These are phyloP conservation scores for Russula dissimulans DNA, from an alignment of 768 basidiomycete genomes.

Conservation along the genomic window DNA sequence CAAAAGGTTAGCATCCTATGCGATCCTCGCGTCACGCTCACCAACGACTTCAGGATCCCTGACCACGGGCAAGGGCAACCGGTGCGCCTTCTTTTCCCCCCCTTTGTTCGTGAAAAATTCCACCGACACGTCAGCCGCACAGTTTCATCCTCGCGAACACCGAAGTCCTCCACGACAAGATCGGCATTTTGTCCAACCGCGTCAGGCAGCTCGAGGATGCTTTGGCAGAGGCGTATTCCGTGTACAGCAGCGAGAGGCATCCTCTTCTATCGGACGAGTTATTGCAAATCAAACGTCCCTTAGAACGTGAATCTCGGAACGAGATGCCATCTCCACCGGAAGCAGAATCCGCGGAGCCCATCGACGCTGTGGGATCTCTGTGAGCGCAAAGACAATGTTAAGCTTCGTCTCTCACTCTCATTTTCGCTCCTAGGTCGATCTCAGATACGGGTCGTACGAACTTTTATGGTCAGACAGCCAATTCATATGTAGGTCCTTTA, in stretches of 20 bases:
- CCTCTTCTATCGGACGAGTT: conserved; percentile 54
- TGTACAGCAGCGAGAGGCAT: conserved; percentile 41
- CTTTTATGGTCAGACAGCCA: conserved; percentile 59
- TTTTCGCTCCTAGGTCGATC: conserved; percentile 39
- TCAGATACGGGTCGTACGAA: conserved; percentile 52
- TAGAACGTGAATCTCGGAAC: conserved; percentile 49
- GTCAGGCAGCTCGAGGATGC: conserved; percentile 65
- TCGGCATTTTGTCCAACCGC: conserved; percentile 47
- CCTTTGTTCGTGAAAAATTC: background rate
- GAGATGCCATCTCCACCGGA: conserved; percentile 26
- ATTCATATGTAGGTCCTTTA: conserved; percentile 49
- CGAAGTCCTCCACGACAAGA: conserved; percentile 61
- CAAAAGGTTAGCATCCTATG: conserved; percentile 37
- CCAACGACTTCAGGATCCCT: conserved; percentile 40
- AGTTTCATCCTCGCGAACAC: conserved; percentile 69
- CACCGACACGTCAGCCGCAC: conserved; percentile 13
- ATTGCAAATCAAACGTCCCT: conserved; percentile 54
- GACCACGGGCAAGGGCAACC: conserved; percentile 65
- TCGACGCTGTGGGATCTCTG: conserved; percentile 59
- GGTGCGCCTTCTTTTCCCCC: conserved; percentile 30
- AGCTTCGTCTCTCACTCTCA: conserved; percentile 18
- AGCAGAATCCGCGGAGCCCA: conserved; percentile 42
- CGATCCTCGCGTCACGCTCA: background rate
- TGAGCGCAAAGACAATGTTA: conserved; percentile 23
- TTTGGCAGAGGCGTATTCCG: conserved; percentile 42